phyloP scores from a whole-genome alignment of 352 stramenopile genomes.

The Peronospora farinosa region DNA sequence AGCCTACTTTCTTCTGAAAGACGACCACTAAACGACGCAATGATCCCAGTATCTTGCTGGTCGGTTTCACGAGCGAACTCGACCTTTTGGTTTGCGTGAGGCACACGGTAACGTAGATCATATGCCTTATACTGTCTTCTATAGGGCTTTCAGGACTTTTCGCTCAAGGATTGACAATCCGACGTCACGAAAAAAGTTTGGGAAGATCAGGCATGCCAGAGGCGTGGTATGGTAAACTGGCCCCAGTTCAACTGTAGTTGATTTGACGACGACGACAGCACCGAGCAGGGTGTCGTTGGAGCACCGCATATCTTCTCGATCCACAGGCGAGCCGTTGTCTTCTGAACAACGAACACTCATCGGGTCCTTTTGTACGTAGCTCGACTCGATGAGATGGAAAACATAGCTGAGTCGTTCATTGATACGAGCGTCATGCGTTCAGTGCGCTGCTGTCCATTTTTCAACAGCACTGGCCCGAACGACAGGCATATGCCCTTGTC shows the following conservation, averaged over 20 bases:
- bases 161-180: conserved; percentile 1
- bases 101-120: not conserved
- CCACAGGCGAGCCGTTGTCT: not conserved
- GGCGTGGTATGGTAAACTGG: conserved; percentile 12
- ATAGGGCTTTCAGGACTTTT: conserved; percentile 1
- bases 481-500: conserved; percentile 14
- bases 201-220: not conserved
- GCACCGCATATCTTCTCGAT: conserved; percentile 1
- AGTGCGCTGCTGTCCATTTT: conserved; percentile 27
- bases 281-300: not conserved
- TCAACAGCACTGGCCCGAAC: conserved; percentile 14
- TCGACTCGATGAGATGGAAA: not conserved
- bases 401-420: not conserved
- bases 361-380: conserved; percentile 5
- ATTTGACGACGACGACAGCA: conserved; percentile 8
- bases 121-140: conserved; percentile 9
- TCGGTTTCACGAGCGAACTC: not conserved
- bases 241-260: conserved; percentile 14
- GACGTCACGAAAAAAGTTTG: too few species aligned
- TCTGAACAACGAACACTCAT: not conserved
- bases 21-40: not conserved
- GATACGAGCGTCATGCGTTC: conserved; percentile 20
- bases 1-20: not conserved
- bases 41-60: not conserved
- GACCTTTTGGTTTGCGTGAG: conserved; percentile 7